Conservation (phyloP, 139 green algal genomes). For the Astrephomene gubernaculifera region DNA sequence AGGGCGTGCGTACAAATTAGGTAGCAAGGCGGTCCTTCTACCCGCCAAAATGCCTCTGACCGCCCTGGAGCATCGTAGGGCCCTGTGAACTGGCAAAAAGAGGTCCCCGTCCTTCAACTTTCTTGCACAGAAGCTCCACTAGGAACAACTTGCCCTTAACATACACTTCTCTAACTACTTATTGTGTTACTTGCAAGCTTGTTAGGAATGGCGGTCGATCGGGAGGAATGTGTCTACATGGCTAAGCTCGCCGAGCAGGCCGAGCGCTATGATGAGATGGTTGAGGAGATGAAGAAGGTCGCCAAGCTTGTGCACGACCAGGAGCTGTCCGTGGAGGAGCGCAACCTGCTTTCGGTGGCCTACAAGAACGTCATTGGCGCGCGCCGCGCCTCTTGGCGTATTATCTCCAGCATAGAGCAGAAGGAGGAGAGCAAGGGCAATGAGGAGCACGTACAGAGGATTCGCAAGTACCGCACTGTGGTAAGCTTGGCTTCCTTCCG, state of each 20-base stretch:
- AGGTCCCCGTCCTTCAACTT: too few relatives aligned
- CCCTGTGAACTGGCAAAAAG: too few relatives aligned
- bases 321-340: constrained; percentile 98
- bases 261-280: constrained; percentile 94
- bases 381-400: constrained; percentile 88
- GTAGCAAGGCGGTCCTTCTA: too few relatives aligned
- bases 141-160: too few relatives aligned
- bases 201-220: constrained; percentile 34
- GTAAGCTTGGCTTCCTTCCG: constrained; percentile 60
- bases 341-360: constrained; percentile 98
- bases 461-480: constrained; percentile 93
- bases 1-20: too few relatives aligned
- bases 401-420: constrained; percentile 99
- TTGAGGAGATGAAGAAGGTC: constrained; percentile 97
- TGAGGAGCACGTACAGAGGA: constrained; percentile 92
- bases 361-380: constrained; percentile 99
- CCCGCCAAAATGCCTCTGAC: too few relatives aligned
- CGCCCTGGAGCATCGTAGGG: too few relatives aligned
- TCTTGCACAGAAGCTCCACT: too few relatives aligned
- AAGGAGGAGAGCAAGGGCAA: constrained; percentile 99
- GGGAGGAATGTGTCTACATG: constrained; percentile 53
- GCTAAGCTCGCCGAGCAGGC: constrained; percentile 98
- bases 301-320: constrained; percentile 89
- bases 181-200: too few relatives aligned
- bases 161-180: too few relatives aligned